Base-by-base conservation (phyloP, 140 eudicot species). In the Bidens hawaiensis region DNA sequence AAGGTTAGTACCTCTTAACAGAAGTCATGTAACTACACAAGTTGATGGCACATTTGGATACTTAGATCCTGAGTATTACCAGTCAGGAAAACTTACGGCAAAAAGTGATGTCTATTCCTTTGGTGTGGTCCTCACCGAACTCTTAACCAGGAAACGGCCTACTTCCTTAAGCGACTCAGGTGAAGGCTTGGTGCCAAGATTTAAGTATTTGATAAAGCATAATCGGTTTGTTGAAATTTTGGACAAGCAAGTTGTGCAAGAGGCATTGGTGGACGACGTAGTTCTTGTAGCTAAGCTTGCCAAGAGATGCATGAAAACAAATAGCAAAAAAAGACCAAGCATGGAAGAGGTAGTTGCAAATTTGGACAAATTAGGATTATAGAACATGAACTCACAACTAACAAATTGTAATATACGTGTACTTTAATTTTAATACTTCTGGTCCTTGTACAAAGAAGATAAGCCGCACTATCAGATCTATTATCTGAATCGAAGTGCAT, bases 301-400 rank as follows among this genome's bases (percentile, higher is more conserved):
- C 33, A 70, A 65, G 30, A 70, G 42, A 75, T 79, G 81, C 62
- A 52, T 75, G 78, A 56, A 70, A 16, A 7, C 15, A 28, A 50
- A 70, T n/a, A 66, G 28, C 0, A 64, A 24, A 31, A 24, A 50
- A 14, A 65, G 80, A 36, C 84, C 84, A 17, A 64, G 49, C 46
- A 79, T 75, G 85, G 71, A 50, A 46, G 78, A 79, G 71, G 78
- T 75, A 19, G 75, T 71, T 5, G 5, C 38, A 12, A 60, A 75
- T 42, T 62, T 75, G 6, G 78, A 70, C 12, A 25, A 14, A 33
- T 21, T 70, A 30, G 59, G 62, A 36, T 36, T 36, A 36, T 14
- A 10, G 12, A 36, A 36, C 42, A 36, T 36, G 43, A 36, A 36
- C 43, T 36, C 43, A 36, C 43, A 36, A 36, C 13, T 9, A 33